Conservation (phyloP, 441 rosid species). For the Euphorbia celastroides region DNA sequence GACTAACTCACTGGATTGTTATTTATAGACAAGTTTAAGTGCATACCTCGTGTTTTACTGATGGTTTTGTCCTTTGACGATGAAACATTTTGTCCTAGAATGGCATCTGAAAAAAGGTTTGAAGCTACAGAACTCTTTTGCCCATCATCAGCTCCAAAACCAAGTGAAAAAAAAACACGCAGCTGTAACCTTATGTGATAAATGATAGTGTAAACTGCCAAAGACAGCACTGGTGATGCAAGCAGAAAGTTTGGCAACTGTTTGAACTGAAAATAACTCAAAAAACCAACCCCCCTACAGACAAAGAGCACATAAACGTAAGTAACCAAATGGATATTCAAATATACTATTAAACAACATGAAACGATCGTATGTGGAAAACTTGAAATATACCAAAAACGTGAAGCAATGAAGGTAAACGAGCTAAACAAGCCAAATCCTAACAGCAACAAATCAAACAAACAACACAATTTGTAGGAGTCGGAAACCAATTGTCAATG, state of each 20-base stretch:
- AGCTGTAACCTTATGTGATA: constrained; percentile 49
- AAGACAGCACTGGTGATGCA: constrained; percentile 76
- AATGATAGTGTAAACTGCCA: constrained; percentile 60
- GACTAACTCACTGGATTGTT: constrained; percentile 7
- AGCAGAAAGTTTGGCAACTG: constrained; percentile 93
- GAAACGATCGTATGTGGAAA: neutral
- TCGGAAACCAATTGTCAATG: constrained; percentile 3
- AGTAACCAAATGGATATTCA: neutral
- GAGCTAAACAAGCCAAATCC: neutral
- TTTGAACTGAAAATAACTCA: constrained; percentile 71
- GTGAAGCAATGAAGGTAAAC: neutral
- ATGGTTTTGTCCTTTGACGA: constrained; percentile 15
- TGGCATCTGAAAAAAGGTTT: constrained; percentile 27
- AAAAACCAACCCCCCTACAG: constrained; percentile 87
- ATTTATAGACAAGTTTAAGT: neutral
- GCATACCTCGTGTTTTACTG: constrained; percentile 35
- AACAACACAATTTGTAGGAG: neutral
- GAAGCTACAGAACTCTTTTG: constrained; percentile 34
- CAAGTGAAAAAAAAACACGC: constrained; percentile 49
- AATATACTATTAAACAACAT: neutral
- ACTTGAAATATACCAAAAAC: neutral
- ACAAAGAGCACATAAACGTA: constrained; percentile 4
- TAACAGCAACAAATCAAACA: neutral
- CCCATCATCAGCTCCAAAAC: constrained; percentile 48
- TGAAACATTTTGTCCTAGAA: constrained; percentile 17